Base-by-base conservation (phyloP, 2,329 filamentous ascomycete species). In the Neobulgaria alba region DNA sequence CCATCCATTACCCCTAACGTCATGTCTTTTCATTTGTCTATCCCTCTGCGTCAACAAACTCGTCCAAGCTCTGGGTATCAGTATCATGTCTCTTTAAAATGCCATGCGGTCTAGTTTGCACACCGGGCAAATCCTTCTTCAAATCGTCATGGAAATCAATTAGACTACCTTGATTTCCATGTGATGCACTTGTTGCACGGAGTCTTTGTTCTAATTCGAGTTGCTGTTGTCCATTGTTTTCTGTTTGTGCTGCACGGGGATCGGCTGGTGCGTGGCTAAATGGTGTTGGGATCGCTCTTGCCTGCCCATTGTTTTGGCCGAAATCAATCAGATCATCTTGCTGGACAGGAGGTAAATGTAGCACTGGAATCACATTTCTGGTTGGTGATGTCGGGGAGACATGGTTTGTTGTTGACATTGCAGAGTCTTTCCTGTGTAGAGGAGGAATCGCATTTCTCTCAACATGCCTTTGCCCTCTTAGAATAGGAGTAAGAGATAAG, bases 401-500 rank as follows among this genome's bases (percentile, higher is more conserved):
- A 23, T 45, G 46, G 36, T 47, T 36, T 18, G 48, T 39, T 41
- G 43, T 10, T 33, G 31, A 10, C 7, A 5, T 20, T 21, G 33
- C 7, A 26, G 23, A 20, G 3, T 19, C 33, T 20, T 16, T 18
- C 5, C n/a, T 35, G 38, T 48, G 45, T 49, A 38, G 65, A 46
- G 73, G 67, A 46, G 78, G 73, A 42, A 82, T 77, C 48, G 72
- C 59, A 51, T 74, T 73, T 59, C 70, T 66, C 40, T 70, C 63
- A 31, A 66, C 63, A 17, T 67, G 31, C 53, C 73, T 76, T 60
- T 95, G 87, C 21, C 87, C 89, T 29, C 77, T 76, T 18, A 96
- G 59, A 45, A 98, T 84, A 2, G 92, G 87, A 38, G 86, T 84
- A 44, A 96, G 88, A 17, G 83, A 73, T 53, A 93, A 70, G 41